Evolutionary conservation across 1,284 basidiomycete genomes (phyloP).

Genomic region (Hymenochaete sp.): DNA sequence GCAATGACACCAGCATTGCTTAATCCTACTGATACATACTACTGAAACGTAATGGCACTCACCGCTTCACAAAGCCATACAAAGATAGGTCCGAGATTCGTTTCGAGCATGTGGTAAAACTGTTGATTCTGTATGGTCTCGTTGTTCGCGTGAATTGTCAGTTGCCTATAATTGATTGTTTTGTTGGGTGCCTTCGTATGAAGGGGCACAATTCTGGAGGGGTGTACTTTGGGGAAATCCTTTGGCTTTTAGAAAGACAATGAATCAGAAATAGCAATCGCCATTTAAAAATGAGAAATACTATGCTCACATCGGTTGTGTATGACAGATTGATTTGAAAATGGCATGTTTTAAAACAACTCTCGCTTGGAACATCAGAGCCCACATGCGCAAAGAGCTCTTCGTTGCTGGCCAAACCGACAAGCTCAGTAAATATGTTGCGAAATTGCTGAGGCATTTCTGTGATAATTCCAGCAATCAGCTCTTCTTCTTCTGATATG

Average conservation of each 20-base stretch:
- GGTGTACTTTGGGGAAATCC: background rate
- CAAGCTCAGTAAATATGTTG: background rate
- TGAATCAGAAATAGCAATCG: background rate
- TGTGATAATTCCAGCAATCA: background rate
- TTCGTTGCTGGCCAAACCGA: background rate
- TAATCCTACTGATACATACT: background rate
- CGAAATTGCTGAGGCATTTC: conserved; percentile 1
- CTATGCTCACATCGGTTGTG: conserved; percentile 1
- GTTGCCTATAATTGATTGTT: background rate
- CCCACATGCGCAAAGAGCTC: background rate
- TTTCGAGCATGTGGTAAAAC: background rate
- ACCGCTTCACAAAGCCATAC: background rate
- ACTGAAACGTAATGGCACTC: background rate
- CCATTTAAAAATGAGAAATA: background rate
- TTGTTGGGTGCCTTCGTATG: background rate
- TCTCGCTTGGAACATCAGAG: background rate
- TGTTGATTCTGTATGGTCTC: background rate
- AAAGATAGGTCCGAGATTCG: background rate
- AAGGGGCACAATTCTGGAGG: background rate
- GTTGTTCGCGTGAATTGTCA: background rate
- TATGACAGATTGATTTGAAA: background rate
- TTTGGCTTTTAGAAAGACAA: background rate
- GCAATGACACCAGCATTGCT: background rate
- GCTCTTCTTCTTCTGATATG: background rate
- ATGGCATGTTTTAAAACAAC: background rate